Conservation (phyloP, 441 rosid genomes). For the Pelargonium fulgidum region DNA sequence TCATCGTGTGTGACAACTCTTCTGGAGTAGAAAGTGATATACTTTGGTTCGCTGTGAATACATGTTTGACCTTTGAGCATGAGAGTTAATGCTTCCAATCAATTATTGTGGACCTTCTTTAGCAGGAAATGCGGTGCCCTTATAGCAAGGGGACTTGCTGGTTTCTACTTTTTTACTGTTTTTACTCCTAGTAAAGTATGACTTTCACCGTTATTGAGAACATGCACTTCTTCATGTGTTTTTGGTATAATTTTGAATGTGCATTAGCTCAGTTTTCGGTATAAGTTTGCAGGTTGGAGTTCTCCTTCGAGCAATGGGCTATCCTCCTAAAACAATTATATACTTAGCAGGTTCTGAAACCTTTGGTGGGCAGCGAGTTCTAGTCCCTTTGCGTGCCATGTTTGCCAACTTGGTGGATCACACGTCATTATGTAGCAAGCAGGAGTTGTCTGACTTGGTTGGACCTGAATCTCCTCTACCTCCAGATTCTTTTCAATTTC, state of each 20-base stretch:
- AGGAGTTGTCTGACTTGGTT: constrained; percentile 63
- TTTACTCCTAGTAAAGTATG: not conserved
- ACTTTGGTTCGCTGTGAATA: not conserved
- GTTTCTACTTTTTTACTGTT: not conserved
- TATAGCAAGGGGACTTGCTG: not conserved
- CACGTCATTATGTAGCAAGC: constrained; percentile 64
- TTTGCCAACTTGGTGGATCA: constrained; percentile 70
- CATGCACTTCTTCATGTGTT: not conserved
- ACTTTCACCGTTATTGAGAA: not conserved
- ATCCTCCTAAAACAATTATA: constrained; percentile 69
- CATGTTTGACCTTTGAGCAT: not conserved
- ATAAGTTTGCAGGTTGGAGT: constrained; percentile 76
- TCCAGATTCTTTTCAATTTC: constrained; percentile 36
- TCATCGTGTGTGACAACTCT: not conserved
- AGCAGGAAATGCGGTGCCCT: not conserved
- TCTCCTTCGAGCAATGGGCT: constrained; percentile 85
- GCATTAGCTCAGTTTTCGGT: constrained; percentile 2
- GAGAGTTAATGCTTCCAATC: not conserved
- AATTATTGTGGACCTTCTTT: constrained; percentile 1
- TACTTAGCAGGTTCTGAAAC: constrained; percentile 91
- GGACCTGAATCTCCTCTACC: constrained; percentile 84
- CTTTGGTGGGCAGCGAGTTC: constrained; percentile 90
- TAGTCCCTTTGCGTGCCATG: constrained; percentile 92
- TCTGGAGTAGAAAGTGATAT: not conserved
- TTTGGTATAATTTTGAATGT: not conserved